phyloP scores from a whole-genome alignment of 2,329 filamentous ascomycete species.

The Colletotrichum cereale region DNA sequence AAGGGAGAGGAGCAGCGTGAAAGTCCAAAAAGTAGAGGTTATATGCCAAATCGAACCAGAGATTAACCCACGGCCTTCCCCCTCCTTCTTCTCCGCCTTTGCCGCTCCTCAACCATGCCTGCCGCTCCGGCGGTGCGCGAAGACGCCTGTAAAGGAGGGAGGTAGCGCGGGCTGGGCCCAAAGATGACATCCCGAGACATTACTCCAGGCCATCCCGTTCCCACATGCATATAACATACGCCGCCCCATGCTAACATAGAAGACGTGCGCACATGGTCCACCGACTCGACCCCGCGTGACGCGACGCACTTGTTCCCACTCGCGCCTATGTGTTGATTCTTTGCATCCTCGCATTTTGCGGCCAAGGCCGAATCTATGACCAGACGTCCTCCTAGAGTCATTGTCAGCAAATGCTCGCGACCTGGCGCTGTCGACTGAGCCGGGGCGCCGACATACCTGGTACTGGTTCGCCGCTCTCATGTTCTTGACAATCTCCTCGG shows the following conservation, averaged over 20 bases:
- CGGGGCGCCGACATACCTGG: conserved; percentile 73
- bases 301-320: background rate
- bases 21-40: conserved; percentile 3
- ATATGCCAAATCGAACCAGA: conserved; percentile 31
- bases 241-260: conserved; percentile 35
- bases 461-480: conserved; percentile 97
- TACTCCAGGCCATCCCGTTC: conserved; percentile 26
- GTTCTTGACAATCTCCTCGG: conserved; percentile 95
- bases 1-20: background rate
- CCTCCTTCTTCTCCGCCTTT: background rate
- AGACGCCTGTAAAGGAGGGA: background rate
- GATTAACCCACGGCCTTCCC: conserved; percentile 1
- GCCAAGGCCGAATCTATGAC: conserved; percentile 60
- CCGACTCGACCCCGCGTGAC: background rate
- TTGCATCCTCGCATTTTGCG: conserved; percentile 40
- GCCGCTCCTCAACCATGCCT: background rate
- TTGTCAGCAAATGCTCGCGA: conserved; percentile 47
- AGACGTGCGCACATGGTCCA: conserved; percentile 28
- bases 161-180: background rate
- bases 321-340: background rate
- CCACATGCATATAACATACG: conserved; percentile 37
- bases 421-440: background rate
- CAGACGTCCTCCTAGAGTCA: conserved; percentile 75
- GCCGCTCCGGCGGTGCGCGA: background rate
- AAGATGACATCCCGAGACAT: conserved; percentile 4